Evolutionary conservation across 805 yeast species (phyloP), one percentile per base, ranked within the genome.

Genomic region (Metschnikowia koreensis): DNA sequence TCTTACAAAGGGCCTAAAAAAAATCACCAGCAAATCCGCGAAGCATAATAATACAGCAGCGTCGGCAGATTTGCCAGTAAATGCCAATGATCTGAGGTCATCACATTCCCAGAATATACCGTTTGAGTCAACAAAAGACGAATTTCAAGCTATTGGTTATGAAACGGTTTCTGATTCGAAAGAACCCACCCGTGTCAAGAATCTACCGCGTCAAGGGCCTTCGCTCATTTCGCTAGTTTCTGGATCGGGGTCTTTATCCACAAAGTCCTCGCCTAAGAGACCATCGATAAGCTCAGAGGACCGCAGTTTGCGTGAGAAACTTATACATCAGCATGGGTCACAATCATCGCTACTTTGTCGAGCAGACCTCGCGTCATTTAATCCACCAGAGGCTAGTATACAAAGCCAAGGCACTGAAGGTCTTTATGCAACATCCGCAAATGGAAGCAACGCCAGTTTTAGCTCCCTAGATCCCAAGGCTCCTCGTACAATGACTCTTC

Each of bases 111-210:
- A 41, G 11, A 34, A 41, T 36, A 9, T 37, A 15, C n/a, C 43
- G 9, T 8, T 8, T 6, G 45, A 36, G 16, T 34, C 42, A 26
- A 34, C 38, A 12, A 37, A 48, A 22, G 64, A 57, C 13, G 38
- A 40, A n/a, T 72, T 72, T 56, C 75, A 69, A 41, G 73, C 77
- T 15, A 65, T 73, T 27, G 67, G 72, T 31, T 71, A 71, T 49
- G 69, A 68, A n/a, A 51, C 61, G n/a, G 63, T 62, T 26, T 51
- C 65, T 11, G 59, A 55, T 36, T 44, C 63, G 6, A 57, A 58
- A 17, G 73, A 66, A 38, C 75, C 74, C 6, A 62, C 68, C 15
- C 68, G 60, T 39, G 73, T 69, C 16, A 48, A 39, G 31, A 46
- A 22, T 13, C 53, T 48, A 50, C 52, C 52, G 50, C 48, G 43